Conservation (phyloP, 108 stramenopile genomes). For the Mayamaea pseudoterrestris region DNA sequence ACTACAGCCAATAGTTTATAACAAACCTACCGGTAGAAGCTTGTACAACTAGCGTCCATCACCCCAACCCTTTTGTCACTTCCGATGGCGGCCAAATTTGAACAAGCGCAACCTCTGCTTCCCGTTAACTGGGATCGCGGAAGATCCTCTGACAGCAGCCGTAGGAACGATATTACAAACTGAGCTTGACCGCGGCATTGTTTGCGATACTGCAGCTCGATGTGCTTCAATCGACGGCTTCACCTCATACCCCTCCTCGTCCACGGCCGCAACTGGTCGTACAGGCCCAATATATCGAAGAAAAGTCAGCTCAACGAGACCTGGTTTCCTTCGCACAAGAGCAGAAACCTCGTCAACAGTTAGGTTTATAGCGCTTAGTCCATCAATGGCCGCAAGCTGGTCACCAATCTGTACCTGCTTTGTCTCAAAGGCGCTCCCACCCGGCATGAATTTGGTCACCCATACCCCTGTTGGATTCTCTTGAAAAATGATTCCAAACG, state of each 20-base stretch:
- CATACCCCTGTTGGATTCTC: slow-evolving; percentile 61
- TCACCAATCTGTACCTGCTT: slow-evolving; percentile 55
- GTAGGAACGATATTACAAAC: no score
- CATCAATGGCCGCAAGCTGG: slow-evolving; percentile 71
- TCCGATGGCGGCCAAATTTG: no score
- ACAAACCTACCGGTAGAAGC: no score
- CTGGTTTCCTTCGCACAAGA: slow-evolving; percentile 2
- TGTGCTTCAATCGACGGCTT: no score
- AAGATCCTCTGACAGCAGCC: no score
- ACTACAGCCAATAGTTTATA: no score
- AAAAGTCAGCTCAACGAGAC: slow-evolving; percentile 52
- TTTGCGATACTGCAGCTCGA: no score
- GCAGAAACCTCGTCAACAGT: slow-evolving; percentile 60
- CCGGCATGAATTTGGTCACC: slow-evolving; percentile 53
- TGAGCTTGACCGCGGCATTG: no score
- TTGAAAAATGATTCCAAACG: slow-evolving; percentile 60
- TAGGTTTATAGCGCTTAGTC: slow-evolving; percentile 37
- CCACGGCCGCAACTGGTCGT: slow-evolving; percentile 11
- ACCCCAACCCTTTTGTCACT: no score
- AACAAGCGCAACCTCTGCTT: no score
- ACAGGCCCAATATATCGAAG: slow-evolving; percentile 62
- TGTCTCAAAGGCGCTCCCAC: slow-evolving; percentile 38
- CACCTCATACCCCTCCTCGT: not conserved
- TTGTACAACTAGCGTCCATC: no score
- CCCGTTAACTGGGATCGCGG: no score